Evolutionary conservation across 2,329 filamentous ascomycete species (phyloP).

Genomic region (Pyricularia sp.): DNA sequence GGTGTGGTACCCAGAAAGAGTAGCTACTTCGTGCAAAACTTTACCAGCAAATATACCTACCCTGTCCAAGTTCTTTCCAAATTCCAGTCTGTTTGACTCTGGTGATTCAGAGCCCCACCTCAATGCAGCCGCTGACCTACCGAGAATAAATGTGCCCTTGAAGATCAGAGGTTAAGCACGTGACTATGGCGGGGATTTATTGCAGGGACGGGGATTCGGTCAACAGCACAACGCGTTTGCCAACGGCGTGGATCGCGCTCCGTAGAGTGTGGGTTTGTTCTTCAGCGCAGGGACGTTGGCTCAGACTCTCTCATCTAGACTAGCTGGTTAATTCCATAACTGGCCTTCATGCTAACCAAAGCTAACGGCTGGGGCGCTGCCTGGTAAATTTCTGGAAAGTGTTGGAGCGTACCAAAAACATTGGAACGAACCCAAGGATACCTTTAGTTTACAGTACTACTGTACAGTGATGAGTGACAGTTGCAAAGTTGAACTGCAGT

Average conservation of each 20-base stretch:
- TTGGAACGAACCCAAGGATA: no score
- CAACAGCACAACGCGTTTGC: not conserved
- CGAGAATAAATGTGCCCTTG: not conserved
- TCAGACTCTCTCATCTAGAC: not conserved
- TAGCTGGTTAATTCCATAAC: not conserved
- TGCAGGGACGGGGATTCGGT: not conserved
- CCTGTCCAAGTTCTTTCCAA: no score
- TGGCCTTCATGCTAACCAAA: not conserved
- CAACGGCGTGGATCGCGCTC: not conserved
- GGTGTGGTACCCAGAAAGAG: not conserved
- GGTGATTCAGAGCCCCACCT: not conserved
- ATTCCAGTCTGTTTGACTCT: not conserved
- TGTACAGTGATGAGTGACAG: not conserved
- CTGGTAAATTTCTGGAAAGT: not conserved
- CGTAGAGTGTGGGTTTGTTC: not conserved
- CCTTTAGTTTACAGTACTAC: not conserved
- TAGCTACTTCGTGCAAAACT: not conserved
- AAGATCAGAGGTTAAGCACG: not conserved
- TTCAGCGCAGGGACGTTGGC: not conserved
- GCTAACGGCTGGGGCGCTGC: not conserved
- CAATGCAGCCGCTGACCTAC: not conserved
- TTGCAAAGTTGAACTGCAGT: not conserved
- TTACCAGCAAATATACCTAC: not conserved
- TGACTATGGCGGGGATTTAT: not conserved
- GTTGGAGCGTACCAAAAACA: not conserved